Base-by-base conservation (phyloP, 139 green algal species). In the Tetratostichococcus sp. region DNA sequence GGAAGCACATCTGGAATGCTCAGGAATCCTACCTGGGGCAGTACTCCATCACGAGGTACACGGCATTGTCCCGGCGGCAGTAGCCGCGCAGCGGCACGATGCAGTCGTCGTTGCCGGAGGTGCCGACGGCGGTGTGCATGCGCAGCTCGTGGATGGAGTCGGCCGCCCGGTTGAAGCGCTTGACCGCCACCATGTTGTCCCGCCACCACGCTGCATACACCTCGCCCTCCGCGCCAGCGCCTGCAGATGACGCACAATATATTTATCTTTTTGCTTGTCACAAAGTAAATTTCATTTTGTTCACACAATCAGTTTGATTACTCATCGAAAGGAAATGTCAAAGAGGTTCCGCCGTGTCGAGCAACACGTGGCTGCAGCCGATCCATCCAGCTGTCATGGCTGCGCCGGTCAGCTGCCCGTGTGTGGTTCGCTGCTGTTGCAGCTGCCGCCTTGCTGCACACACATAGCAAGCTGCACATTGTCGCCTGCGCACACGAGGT, bases 41-140 rank as follows among this genome's bases (percentile, higher is more conserved):
- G 35, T 87, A 79, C 75, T 88, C 84, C 84, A 87, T 88, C 30
- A 88, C 72, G 0, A 88, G 39, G 43, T 85, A 85, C 21, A 81
- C 30, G 25, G 85, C 50, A 30, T 67, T 23, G 14, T 73, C 75
- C 30, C 79, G 72, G 58, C 77, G 75, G 50, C 72, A 79, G 35
- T 87, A 57, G 14, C 81, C 84, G 31, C 84, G 72, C 43, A 87
- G 72, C 31, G 70, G 71, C 23, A 88, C 81, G 25, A 88, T 75
- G 75, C 87, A 87, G 81, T 88, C 84, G 42, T 88, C 81, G 4
- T 59, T 72, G 25, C 84, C 84, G 79, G 43, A 39, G 57, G 50
- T 26, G n/a, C 30, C 14, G 1, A 69, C 31, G 30, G 69, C 35
- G 50, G 21, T 32, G 75, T 87, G 76, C 74, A 88, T 84, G 50